Base-by-base conservation (phyloP, 768 basidiomycete genomes). In the Neoboletus magnificus region DNA sequence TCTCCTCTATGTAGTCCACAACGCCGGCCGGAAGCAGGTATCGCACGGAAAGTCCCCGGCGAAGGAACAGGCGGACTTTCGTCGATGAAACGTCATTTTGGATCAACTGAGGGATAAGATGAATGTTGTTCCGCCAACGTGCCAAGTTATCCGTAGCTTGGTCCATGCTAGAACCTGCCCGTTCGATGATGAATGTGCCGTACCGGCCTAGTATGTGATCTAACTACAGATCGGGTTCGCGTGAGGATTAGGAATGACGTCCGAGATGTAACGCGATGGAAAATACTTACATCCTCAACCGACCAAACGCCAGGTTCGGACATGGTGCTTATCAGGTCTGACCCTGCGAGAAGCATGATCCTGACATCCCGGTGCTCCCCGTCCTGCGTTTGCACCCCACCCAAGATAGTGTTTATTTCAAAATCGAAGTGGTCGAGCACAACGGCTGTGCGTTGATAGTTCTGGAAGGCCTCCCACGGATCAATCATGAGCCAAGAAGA, bases 221-320 rank as follows among this genome's bases (percentile, higher is more conserved):
- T 43, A 99, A 81, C 94, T 98, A 70, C 50, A n/a, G 25, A 49
- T 11, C 15, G 16, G 6, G 39, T 57, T 46, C 37, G 53, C 30
- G 42, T 53, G 54, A 68, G 57, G 23, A 52, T 50, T 27, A 53
- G 52, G 50, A 56, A 61, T 54, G 50, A 48, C 45, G 50, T 44
- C 15, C 49, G 40, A 57, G 16, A 52, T 36, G n/a, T 10, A 37
- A 55, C 11, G 5, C 32, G 20, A 50, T 7, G 47, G 49, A 42
- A 46, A 47, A 56, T 42, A 81, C 93, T 69, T 74, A 96, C 94
- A 80, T 99, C 97, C 56, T 84, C 79, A 65, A 94, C 87, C 52
- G 87, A 85, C 97, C 97, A 99, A 36, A 99, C 96, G 18, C 97
- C 96, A 27, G 97, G 97, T 75, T 98, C 94, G 62, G 91, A 91